Evolutionary conservation across 2,329 filamentous ascomycete species (phyloP).

Genomic region (Aureobasidium leucospermi): DNA sequence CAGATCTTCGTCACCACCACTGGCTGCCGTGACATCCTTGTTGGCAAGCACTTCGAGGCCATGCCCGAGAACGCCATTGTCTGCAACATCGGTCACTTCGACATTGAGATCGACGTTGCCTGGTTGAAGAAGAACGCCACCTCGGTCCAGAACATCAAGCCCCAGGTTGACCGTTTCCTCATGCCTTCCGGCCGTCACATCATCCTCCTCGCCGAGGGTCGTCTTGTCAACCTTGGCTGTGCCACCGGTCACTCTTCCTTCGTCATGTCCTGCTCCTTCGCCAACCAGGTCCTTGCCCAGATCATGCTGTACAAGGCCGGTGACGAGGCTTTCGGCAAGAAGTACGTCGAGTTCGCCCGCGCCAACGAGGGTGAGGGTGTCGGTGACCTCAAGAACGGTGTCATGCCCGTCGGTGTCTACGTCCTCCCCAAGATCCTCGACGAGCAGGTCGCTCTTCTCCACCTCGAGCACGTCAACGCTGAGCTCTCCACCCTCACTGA

Average conservation of each 20-base stretch:
- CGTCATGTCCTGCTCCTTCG: constrained; percentile 99
- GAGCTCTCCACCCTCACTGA: constrained; percentile 81
- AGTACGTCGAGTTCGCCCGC: constrained; percentile 87
- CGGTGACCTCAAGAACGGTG: constrained; percentile 58
- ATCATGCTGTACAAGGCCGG: constrained; percentile 95
- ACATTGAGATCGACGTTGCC: constrained; percentile 99
- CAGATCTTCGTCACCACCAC: constrained; percentile 99
- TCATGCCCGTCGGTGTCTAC: constrained; percentile 85
- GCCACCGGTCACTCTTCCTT: constrained; percentile 99
- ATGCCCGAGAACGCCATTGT: constrained; percentile 98
- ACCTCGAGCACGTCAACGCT: constrained; percentile 87
- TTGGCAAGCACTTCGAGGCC: constrained; percentile 81
- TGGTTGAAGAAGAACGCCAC: constrained; percentile 97
- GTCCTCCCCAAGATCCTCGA: constrained; percentile 98
- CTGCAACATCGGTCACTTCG: constrained; percentile 99
- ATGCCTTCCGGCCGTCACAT: constrained; percentile 93
- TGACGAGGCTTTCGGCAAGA: constrained; percentile 79
- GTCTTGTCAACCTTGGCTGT: constrained; percentile 98
- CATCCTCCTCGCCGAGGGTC: constrained; percentile 96
- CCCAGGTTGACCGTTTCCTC: constrained; percentile 95
- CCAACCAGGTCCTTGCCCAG: constrained; percentile 99
- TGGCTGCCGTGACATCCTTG: constrained; percentile 96
- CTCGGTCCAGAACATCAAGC: constrained; percentile 97
- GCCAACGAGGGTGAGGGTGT: constrained; percentile 27
- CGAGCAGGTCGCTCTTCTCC: constrained; percentile 93